Base-by-base conservation (phyloP, 805 yeast genomes). In the Pichia nanzhaoensis region DNA sequence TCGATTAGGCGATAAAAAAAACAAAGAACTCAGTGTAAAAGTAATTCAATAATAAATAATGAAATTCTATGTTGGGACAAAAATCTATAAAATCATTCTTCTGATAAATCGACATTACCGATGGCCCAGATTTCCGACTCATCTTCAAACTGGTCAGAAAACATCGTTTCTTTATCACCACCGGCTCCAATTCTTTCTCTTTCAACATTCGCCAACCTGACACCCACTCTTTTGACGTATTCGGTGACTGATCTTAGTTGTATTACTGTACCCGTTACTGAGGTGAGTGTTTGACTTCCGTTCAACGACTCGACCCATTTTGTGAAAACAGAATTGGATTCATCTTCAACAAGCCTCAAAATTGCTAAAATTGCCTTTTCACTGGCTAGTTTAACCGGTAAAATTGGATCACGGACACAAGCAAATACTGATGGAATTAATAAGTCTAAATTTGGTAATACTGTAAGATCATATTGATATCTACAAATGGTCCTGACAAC, bases 361-460 rank as follows among this genome's bases (percentile, higher is more conserved):
- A 88, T 59, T 2, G 86, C 78, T 52, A 90, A 61, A 61, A 75
- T 89, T 1, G 95, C 89, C 67, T 87, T 87, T 62, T 91, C 99
- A 7, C 96, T 96, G 1, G 97, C 96, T 50, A 91, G 71, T 57
- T 89, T 90, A 54, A 91, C 82, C 4, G 99, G 97, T 57, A 91
- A 87, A 39, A 86, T 71, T n/a, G 81, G 73, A 57, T 90, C 96
- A 52, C 99, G 74, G 34, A 91, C 82, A 60, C 93, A 82, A 0
- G 82, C 68, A 61, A 91, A 91, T 2, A 89, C 80, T 12, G 86
- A 70, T 13, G 93, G 87, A 3, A 75, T 86, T 42, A 91, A 55
- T 0, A 64, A 50, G 52, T 80, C 79, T 51, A 77, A 66, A 55
- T 72, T 69, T 12, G 83, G 80, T 17, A 35, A n/a, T 40, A 86